phyloP scores from a whole-genome alignment of 768 basidiomycete species.

The Hygrocybe coccinea region DNA sequence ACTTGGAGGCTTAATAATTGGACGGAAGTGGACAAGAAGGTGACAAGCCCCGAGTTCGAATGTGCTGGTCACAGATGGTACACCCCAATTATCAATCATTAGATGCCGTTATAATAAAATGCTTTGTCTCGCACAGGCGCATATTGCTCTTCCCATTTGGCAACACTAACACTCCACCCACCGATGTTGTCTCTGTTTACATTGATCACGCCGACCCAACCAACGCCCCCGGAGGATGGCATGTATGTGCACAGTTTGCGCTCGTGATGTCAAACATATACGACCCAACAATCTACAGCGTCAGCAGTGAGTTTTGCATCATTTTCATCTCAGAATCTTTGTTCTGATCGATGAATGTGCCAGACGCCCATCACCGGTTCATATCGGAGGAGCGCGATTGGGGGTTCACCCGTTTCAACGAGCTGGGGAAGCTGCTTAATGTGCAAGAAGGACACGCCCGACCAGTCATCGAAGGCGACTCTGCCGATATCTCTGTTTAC shows the following conservation, averaged over 20 bases:
- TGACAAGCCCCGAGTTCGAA: constrained; percentile 90
- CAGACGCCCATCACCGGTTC: constrained; percentile 98
- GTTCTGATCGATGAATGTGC: neutral
- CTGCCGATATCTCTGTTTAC: constrained; percentile 92
- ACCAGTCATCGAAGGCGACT: constrained; percentile 94
- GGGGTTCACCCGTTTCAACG: constrained; percentile 99
- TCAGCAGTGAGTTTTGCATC: constrained; percentile 70
- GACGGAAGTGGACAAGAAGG: constrained; percentile 93
- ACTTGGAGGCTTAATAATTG: constrained; percentile 82
- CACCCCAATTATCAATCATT: neutral
- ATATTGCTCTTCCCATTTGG: constrained; percentile 97
- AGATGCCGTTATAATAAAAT: too few species aligned
- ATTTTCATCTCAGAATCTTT: neutral
- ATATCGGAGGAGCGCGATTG: constrained; percentile 99
- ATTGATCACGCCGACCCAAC: constrained; percentile 99
- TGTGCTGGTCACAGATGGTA: constrained; percentile 98
- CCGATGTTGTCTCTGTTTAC: constrained; percentile 98
- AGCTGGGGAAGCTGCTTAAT: constrained; percentile 87
- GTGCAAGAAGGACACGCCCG: constrained; percentile 75
- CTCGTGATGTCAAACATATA: constrained; percentile 93
- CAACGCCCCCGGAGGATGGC: constrained; percentile 97
- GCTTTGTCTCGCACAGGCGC: constrained; percentile 54
- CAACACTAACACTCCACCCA: constrained; percentile 97
- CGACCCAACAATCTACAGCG: constrained; percentile 94
- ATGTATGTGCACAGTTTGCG: constrained; percentile 98